Base-by-base conservation (phyloP, 2,329 filamentous ascomycete genomes). In the Fusarium tupiense region DNA sequence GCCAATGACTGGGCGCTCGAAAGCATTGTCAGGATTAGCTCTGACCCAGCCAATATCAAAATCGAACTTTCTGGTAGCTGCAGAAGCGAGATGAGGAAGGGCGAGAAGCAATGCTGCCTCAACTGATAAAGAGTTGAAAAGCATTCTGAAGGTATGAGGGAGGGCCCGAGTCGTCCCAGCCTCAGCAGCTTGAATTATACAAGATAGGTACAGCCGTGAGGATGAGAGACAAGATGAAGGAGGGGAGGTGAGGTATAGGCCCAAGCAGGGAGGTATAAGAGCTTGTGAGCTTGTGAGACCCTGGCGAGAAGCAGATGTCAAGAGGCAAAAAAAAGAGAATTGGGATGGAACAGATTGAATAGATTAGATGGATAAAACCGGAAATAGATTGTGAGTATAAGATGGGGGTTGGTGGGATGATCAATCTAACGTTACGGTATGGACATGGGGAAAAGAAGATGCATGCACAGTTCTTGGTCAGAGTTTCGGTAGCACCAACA, bases 21-120 rank as follows among this genome's bases (percentile, higher is more conserved):
- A 87, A 29, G 71, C 69, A 57, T 91, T 91, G 82, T 95, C 93
- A 0, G 93, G 93, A 76, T 93, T 92, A 43, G 91, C 89, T 57
- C 83, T 88, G 17, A 93, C 89, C 93, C 93, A 95, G 67, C 88
- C 88, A 70, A 94, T 86, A 74, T 92, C 90, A 83, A 92, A 94
- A 80, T 93, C 86, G 78, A 92, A 89, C 16, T 84, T 86, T 67
- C 90, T 84, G 1, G 85, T 88, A 22, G 83, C 85, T 46, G 84
- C 81, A 31, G 53, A 67, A 52, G 67, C 75, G 19, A 79, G 61
- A 29, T 72, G 60, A 33, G 74, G 68, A 19, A 77, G 57, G 31
- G 65, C 54, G 29, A 78, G 58, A 64, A 77, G 62, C 40, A 69
- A 62, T 16, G 68, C 73, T 63, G 73, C 75, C 41, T 69, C 67